Evolutionary conservation across 768 basidiomycete genomes (phyloP), one percentile per base, ranked within the genome.

Genomic region (Mycena latifolia): DNA sequence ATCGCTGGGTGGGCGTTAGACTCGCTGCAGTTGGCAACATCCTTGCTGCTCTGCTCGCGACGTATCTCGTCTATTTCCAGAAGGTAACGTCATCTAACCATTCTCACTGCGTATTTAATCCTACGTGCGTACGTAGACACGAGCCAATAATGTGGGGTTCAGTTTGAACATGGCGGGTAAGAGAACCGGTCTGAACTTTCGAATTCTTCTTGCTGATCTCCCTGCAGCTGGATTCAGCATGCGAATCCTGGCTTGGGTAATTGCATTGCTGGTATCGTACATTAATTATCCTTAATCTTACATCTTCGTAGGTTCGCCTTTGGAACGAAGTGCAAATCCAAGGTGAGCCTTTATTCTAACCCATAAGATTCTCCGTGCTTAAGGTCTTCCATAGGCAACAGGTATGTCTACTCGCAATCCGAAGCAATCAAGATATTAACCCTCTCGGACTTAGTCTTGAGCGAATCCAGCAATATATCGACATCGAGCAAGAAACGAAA

Each of bases 381-480:
- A 73, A 79, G 31, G 70, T 77, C 39, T 39, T 83, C 8, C 50
- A 2, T 18, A 76, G 76, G 55, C 51, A 73, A 74, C 63, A 74
- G 71, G 71, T 69, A 60, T 10, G 17, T 47, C 18, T 24, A 9
- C 12, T 53, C 12, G 11, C n/a, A 11, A 41, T 47, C 3, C 47
- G 18, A 17, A 5, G 5, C 22, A 37, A 5, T 9, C 28, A 9
- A 25, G 52, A 35, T 20, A 22, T 5, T 29, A 15, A 55, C 29
- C 52, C 37, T 9, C 15, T 82, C n/a, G n/a, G 83, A 41, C 33
- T 24, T 41, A 75, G 75, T 52, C 57, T 74, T 14, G 91, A 92
- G 66, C 87, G 91, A 65, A 87, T 92, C 2, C 84, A 88, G 37
- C 90, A 72, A 35, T 86, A 84, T 70, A 73, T 86, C 41, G 69